Evolutionary conservation across 202 grass and related monocot species (phyloP).

Genomic region (Panicum virgatum): DNA sequence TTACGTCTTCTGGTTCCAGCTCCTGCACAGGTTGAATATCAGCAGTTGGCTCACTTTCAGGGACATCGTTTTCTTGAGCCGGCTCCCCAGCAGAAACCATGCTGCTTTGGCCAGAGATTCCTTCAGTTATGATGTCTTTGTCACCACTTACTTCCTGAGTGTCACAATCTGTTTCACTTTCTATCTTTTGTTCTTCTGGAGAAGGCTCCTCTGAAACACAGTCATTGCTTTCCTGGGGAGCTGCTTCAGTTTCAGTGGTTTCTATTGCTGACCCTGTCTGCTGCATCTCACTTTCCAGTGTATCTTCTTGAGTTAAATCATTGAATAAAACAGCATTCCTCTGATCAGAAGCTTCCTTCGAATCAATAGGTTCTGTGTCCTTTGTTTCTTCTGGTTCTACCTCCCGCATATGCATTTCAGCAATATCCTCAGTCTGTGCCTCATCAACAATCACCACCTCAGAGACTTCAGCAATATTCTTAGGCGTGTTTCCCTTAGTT

Average conservation of each 20-base stretch:
- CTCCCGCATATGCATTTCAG: background rate
- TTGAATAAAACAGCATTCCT: slow-evolving; percentile 6
- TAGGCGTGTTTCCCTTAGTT: slow-evolving; percentile 16
- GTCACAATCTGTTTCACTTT: slow-evolving; percentile 22
- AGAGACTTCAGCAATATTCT: slow-evolving; percentile 27
- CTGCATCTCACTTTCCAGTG: background rate
- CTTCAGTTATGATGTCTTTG: slow-evolving; percentile 27
- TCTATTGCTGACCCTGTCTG: slow-evolving; percentile 7
- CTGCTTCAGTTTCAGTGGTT: slow-evolving; percentile 29
- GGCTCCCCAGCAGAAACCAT: background rate
- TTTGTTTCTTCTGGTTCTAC: slow-evolving; percentile 48
- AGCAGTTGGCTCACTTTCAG: slow-evolving; percentile 26
- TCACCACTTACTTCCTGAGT: slow-evolving; percentile 14
- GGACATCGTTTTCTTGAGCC: slow-evolving; percentile 6
- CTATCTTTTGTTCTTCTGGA: slow-evolving; percentile 32
- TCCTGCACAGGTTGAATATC: slow-evolving; percentile 24
- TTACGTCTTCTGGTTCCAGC: slow-evolving; percentile 21
- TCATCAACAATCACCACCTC: slow-evolving; percentile 22
- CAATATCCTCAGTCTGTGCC: slow-evolving; percentile 16
- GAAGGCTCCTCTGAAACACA: slow-evolving; percentile 32
- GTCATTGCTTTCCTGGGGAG: slow-evolving; percentile 26
- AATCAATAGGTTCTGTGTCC: slow-evolving; percentile 32
- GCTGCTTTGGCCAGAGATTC: slow-evolving; percentile 4
- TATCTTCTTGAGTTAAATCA: slow-evolving; percentile 23
- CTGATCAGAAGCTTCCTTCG: slow-evolving; percentile 23